Conservation (phyloP, 371 early-diverging fungal species). For the Mycotypha africana region DNA sequence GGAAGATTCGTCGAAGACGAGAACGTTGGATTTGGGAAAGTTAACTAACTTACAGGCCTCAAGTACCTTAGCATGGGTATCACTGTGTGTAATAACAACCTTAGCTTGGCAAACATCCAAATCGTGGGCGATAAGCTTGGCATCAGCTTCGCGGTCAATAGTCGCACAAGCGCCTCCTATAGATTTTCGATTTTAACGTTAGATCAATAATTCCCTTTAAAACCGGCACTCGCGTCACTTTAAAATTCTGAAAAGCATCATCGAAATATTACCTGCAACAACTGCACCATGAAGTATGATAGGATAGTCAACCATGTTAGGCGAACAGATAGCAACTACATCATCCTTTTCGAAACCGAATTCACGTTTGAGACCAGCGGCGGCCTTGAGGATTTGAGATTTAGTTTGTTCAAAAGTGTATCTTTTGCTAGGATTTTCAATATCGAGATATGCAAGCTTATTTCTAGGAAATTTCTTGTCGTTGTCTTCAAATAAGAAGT, state of each 20-base stretch:
- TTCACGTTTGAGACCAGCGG: slow-evolving; percentile 2
- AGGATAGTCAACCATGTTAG: slow-evolving; percentile 36
- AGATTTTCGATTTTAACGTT: no score
- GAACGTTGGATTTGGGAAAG: slow-evolving; percentile 37
- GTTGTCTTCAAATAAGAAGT: slow-evolving; percentile 2
- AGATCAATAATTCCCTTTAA: no score
- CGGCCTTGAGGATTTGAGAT: neutral
- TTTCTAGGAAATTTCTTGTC: neutral
- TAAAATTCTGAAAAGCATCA: no score
- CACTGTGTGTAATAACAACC: slow-evolving; percentile 16
- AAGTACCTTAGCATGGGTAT: slow-evolving; percentile 30
- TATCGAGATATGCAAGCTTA: slow-evolving; percentile 1
- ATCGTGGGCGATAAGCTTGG: slow-evolving; percentile 57
- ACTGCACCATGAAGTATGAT: slow-evolving; percentile 5
- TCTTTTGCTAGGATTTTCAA: neutral
- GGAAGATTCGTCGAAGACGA: slow-evolving; percentile 41
- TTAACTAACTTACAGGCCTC: slow-evolving; percentile 44
- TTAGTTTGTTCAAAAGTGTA: slow-evolving; percentile 1
- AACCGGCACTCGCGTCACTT: no score
- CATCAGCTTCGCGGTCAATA: slow-evolving; percentile 49
- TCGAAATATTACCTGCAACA: slow-evolving; percentile 12
- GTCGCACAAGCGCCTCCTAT: slow-evolving; percentile 61
- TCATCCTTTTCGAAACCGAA: slow-evolving; percentile 49
- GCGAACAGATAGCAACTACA: slow-evolving; percentile 60
- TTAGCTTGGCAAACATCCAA: slow-evolving; percentile 57